Evolutionary conservation across 495 filamentous ascomycete genomes (phyloP).

Genomic region (Tuber borchii): DNA sequence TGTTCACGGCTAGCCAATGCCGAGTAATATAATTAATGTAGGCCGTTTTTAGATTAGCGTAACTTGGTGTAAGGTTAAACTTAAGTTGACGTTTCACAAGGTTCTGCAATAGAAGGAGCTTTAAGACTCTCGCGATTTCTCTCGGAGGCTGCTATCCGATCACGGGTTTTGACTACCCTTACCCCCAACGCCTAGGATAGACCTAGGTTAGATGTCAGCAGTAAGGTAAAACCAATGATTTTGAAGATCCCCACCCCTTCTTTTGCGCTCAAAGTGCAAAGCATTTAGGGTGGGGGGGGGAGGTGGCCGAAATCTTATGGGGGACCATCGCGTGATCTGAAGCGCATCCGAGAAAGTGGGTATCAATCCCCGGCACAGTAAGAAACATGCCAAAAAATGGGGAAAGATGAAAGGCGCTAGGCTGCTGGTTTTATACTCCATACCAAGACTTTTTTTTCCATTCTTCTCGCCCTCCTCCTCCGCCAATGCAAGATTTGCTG

Average conservation of each 20-base stretch:
- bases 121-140: background rate
- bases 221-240: background rate
- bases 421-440: background rate
- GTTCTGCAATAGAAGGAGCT: background rate
- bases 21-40: background rate
- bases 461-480: background rate
- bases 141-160: background rate
- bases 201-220: background rate
- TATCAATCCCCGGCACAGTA: background rate
- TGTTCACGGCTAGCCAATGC: background rate
- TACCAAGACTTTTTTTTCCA: background rate
- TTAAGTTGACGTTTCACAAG: background rate
- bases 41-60: background rate
- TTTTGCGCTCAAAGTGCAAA: background rate
- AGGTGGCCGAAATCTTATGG: background rate
- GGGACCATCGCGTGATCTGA: background rate
- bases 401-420: background rate
- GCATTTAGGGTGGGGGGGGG: too few species aligned
- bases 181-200: background rate
- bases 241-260: background rate
- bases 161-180: background rate
- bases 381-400: background rate
- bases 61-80: background rate
- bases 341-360: background rate
- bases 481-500: background rate